phyloP scores from a whole-genome alignment of 2,329 filamentous ascomycete genomes.

The Cytospora paraplurivora region DNA sequence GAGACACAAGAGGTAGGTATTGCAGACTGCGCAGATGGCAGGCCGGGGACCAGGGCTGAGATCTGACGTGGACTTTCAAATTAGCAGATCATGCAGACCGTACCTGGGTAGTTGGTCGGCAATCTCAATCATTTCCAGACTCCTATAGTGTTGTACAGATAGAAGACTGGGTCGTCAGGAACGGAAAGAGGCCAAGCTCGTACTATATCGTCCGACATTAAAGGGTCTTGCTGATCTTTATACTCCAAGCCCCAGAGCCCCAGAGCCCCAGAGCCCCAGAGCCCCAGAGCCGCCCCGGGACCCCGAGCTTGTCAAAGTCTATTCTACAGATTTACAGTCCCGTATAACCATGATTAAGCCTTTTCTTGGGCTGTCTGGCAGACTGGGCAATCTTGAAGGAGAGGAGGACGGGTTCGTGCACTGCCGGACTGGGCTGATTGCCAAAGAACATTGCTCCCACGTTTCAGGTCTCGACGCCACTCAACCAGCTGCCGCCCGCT shows the following conservation, averaged over 20 bases:
- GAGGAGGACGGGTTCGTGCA: conserved; percentile 14
- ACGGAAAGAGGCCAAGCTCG: no score
- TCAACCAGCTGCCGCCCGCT: conserved; percentile 23
- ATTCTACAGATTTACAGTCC: no score
- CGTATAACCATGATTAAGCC: no score
- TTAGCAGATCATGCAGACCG: background rate
- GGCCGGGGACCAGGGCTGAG: background rate
- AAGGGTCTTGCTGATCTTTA: no score
- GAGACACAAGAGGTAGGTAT: background rate
- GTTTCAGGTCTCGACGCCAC: conserved; percentile 22
- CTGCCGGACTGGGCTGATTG: background rate
- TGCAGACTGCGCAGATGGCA: background rate
- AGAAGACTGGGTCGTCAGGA: no score
- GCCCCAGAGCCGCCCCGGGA: no score
- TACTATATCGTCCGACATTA: no score
- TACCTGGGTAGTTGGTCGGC: background rate
- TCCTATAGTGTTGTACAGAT: no score
- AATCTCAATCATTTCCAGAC: background rate
- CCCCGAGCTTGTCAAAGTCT: no score
- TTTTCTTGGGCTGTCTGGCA: background rate
- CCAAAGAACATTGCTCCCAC: conserved; percentile 14
- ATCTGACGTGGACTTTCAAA: background rate
- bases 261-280: no score
- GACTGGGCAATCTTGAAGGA: conserved; percentile 1
- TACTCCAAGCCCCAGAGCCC: no score